phyloP scores from a whole-genome alignment of 768 basidiomycete species.

The Leccinum incarnatum region DNA sequence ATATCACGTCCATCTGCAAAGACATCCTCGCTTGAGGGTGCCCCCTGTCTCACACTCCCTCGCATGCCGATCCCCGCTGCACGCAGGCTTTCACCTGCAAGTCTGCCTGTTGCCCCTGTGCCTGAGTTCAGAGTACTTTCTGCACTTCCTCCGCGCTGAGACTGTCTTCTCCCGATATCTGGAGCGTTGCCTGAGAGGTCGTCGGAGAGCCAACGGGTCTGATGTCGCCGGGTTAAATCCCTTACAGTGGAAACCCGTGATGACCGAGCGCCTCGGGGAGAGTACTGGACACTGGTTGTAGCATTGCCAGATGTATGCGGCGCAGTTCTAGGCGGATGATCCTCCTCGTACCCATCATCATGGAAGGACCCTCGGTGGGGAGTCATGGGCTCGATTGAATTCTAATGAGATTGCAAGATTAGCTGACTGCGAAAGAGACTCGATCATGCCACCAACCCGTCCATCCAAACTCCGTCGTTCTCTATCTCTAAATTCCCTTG shows the following conservation, averaged over 20 bases:
- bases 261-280: conserved; percentile 31
- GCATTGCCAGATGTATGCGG: conserved; percentile 21
- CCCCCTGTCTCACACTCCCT: conserved; percentile 26
- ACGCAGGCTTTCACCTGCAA: conserved; percentile 66
- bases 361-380: conserved; percentile 32
- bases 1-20: conserved; percentile 30
- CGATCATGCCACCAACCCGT: conserved; percentile 33
- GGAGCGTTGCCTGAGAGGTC: conserved; percentile 35
- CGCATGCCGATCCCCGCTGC: conserved; percentile 63
- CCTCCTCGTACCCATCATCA: conserved; percentile 20
- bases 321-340: conserved; percentile 25
- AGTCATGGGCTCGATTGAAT: conserved; percentile 38
- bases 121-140: conserved; percentile 56
- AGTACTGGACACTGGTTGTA: conserved; percentile 23
- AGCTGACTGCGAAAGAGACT: background rate
- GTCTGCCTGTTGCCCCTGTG: conserved; percentile 44
- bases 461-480: conserved; percentile 39
- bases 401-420: conserved; percentile 19
- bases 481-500: conserved; percentile 45
- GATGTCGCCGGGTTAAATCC: conserved; percentile 47
- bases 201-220: conserved; percentile 53
- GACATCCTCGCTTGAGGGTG: conserved; percentile 34
- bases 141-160: conserved; percentile 62
- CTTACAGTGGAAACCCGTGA: conserved; percentile 46
- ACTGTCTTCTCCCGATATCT: conserved; percentile 49